These are phyloP conservation scores for Paraphaeosphaeria sporulosa DNA, from an alignment of 2,329 filamentous ascomycete species.

Conservation along the genomic window DNA sequence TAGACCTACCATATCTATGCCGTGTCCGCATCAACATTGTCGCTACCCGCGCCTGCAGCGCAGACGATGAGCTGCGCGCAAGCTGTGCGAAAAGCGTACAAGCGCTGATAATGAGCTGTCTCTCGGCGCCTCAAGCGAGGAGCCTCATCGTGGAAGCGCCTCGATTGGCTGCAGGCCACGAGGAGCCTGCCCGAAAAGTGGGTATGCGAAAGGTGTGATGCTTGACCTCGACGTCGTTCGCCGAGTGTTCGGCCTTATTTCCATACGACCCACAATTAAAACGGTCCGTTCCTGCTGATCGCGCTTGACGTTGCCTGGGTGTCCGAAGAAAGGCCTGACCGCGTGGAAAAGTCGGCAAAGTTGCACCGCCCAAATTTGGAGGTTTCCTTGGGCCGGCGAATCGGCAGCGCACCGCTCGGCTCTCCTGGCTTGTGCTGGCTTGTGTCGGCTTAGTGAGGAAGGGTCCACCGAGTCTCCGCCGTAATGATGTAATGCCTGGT, in stretches of 20 bases:
- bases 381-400: slow-evolving; percentile 2
- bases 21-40: background rate
- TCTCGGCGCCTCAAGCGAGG: slow-evolving; percentile 5
- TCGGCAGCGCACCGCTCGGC: background rate
- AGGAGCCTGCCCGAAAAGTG: slow-evolving; percentile 1
- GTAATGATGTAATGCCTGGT: slow-evolving; percentile 36
- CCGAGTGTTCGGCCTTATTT: slow-evolving; percentile 7
- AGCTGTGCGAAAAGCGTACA: background rate
- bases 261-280: background rate
- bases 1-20: background rate
- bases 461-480: slow-evolving; percentile 30
- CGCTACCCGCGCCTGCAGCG: background rate
- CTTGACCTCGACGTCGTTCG: slow-evolving; percentile 4
- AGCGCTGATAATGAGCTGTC: background rate
- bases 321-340: slow-evolving; percentile 1
- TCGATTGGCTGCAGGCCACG: background rate
- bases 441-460: background rate
- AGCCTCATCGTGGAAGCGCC: background rate
- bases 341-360: slow-evolving; percentile 4
- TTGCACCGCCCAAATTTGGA: background rate
- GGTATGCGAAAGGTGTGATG: background rate
- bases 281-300: slow-evolving; percentile 9
- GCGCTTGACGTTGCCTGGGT: background rate
- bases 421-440: background rate
- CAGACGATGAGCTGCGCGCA: background rate